A percentile compares a stretch with the other conserved stretches of the same genome.
Evolutionary conservation across 345 rosid species (phyloP).

Genomic region (Brassica cretica): DNA sequence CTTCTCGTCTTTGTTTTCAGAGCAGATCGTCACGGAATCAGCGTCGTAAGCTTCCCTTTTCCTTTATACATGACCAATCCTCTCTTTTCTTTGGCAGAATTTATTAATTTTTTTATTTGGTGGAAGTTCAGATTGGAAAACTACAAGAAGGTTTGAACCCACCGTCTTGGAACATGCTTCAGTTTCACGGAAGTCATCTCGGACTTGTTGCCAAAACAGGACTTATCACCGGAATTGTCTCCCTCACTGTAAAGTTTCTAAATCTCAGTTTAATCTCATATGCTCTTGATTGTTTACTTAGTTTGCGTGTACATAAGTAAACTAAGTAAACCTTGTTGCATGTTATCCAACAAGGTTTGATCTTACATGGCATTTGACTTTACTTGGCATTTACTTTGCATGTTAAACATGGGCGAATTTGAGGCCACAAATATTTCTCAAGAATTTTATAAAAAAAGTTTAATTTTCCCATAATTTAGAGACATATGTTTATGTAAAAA

Average conservation of each 20-base stretch:
- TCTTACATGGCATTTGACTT: no score
- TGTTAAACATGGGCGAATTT: no score
- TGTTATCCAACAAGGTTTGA: no score
- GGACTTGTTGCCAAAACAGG: conserved; percentile 81
- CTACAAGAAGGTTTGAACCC: conserved; percentile 88
- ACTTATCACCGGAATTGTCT: conserved; percentile 80
- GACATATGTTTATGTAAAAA: no score
- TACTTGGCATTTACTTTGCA: no score
- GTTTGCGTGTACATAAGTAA: background rate
- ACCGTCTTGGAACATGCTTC: conserved; percentile 90
- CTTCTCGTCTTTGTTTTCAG: conserved; percentile 72
- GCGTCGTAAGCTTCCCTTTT: conserved; percentile 47
- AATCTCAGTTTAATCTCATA: background rate
- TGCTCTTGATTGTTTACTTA: background rate
- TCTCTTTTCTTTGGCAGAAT: background rate
- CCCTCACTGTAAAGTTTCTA: conserved; percentile 69
- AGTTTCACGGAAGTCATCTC: conserved; percentile 67
- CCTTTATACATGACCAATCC: background rate
- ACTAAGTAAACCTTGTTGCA: background rate
- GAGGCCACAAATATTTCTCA: no score
- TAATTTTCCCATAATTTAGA: no score
- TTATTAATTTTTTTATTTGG: background rate
- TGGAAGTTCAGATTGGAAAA: conserved; percentile 66
- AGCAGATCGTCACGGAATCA: conserved; percentile 80
- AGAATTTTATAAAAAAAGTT: no score